phyloP scores from a whole-genome alignment of 2,329 filamentous ascomycete genomes.

The Neofusicoccum parvum region DNA sequence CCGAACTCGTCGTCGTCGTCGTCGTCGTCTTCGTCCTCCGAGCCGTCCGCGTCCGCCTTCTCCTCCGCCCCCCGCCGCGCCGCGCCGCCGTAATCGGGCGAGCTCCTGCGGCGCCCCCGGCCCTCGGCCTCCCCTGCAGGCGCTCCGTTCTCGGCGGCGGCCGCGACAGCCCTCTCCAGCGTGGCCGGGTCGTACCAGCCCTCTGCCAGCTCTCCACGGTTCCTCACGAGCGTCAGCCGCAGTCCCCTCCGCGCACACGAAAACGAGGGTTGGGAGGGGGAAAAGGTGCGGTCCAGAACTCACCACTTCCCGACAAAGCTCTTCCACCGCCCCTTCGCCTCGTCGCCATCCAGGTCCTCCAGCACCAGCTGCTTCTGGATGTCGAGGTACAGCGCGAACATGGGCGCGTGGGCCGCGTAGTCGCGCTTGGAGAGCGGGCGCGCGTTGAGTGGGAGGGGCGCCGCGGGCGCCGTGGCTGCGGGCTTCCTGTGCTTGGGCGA shows the following conservation, averaged over 20 bases:
- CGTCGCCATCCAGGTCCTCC: conserved; percentile 70
- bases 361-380: conserved; percentile 80
- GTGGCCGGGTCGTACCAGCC: conserved; percentile 90
- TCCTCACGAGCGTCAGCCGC: conserved; percentile 61
- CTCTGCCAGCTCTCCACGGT: conserved; percentile 80
- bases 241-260: too few species aligned
- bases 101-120: not conserved
- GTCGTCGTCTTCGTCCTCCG: conserved; percentile 35
- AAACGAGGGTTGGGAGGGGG: not conserved
- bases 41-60: too few species aligned
- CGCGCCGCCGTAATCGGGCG: conserved; percentile 5
- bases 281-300: conserved; percentile 26
- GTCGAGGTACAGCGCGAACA: conserved; percentile 84
- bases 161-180: conserved; percentile 55
- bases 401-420: conserved; percentile 63
- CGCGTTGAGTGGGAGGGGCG: conserved; percentile 64
- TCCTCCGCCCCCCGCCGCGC: not conserved
- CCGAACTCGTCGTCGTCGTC: conserved; percentile 65
- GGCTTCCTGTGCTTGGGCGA: not conserved
- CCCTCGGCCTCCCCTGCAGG: not conserved
- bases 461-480: not conserved
- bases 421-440: conserved; percentile 69
- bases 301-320: conserved; percentile 89
- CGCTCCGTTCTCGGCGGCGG: conserved; percentile 26
- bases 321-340: conserved; percentile 85